Percentiles rank a stretch among this genome's conserved stretches.
Conservation (phyloP, 164 flowering plant genomes). For the Paratinospora sagittata region DNA sequence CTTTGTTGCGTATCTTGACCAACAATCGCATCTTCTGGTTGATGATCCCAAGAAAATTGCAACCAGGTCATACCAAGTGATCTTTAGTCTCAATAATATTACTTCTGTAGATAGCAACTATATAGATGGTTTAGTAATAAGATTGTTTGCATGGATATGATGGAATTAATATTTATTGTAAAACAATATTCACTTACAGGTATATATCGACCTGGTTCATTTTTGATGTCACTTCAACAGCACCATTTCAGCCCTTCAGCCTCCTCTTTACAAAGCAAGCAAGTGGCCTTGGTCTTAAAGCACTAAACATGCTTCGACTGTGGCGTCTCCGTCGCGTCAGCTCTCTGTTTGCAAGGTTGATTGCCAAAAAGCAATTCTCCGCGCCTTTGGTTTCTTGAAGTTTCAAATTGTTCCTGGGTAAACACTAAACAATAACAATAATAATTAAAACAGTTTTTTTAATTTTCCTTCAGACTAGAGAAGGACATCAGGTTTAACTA, state of each 20-base stretch:
- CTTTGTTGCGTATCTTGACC: slow-evolving; percentile 82
- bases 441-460: slow-evolving; percentile 23
- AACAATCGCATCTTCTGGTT: slow-evolving; percentile 59
- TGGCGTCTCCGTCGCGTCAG: slow-evolving; percentile 98
- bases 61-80: slow-evolving; percentile 41
- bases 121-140: slow-evolving; percentile 1
- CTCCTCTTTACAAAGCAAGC: slow-evolving; percentile 49
- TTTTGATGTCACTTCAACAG: slow-evolving; percentile 86
- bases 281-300: slow-evolving; percentile 53
- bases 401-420: slow-evolving; percentile 12
- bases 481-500: slow-evolving; percentile 95
- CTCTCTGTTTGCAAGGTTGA: slow-evolving; percentile 87
- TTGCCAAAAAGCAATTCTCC: slow-evolving; percentile 14
- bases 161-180: slow-evolving; percentile 4
- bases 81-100: slow-evolving; percentile 6
- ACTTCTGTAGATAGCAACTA: neutral
- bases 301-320: slow-evolving; percentile 82
- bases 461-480: slow-evolving; percentile 70
- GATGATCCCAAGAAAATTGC: slow-evolving; percentile 80
- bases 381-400: slow-evolving; percentile 16
- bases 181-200: slow-evolving; percentile 37
- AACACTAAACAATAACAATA: slow-evolving; percentile 6
- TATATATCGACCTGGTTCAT: slow-evolving; percentile 87
- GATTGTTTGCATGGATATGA: slow-evolving; percentile 10
- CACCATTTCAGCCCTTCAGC: slow-evolving; percentile 73